phyloP scores from a whole-genome alignment of 148 eudicot genomes.

The Pharnaceum exiguum region DNA sequence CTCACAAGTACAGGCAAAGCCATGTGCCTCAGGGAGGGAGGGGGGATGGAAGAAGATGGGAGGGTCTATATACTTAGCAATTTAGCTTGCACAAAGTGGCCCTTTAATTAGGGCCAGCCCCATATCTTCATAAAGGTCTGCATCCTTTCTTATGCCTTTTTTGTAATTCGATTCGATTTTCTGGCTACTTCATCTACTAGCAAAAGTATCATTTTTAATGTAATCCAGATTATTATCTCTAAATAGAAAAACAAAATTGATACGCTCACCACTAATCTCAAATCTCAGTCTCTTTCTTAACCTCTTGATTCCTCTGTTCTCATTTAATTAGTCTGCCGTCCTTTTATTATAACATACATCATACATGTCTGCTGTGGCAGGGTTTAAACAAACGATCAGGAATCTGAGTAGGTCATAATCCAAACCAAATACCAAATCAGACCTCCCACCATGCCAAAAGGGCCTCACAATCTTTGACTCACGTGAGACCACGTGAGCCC shows the following conservation, averaged over 20 bases:
- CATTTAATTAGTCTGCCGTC: neutral
- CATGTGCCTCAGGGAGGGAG: neutral
- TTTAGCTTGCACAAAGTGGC: conserved; percentile 5
- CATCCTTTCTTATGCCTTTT: conserved; percentile 2
- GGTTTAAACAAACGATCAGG: conserved; percentile 23
- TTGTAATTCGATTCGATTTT: neutral
- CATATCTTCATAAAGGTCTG: neutral
- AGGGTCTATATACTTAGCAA: neutral
- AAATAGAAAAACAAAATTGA: conserved; percentile 15
- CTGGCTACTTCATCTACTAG: conserved; percentile 4
- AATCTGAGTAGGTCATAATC: conserved; percentile 29
- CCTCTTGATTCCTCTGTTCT: conserved; percentile 1
- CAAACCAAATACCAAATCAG: conserved; percentile 19
- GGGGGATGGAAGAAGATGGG: neutral
- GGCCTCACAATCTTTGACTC: conserved; percentile 28
- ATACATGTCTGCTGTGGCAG: conserved; percentile 19
- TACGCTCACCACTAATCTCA: conserved; percentile 21
- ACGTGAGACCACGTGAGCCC: conserved; percentile 42
- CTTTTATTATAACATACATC: neutral
- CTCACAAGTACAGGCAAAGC: too few species aligned
- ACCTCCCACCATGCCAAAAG: neutral
- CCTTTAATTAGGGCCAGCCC: conserved; percentile 2
- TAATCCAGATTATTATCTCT: conserved; percentile 7
- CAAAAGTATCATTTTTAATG: neutral
- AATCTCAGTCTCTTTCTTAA: conserved; percentile 10